Conservation (phyloP, 768 basidiomycete species). For the Amanita phalloides region DNA sequence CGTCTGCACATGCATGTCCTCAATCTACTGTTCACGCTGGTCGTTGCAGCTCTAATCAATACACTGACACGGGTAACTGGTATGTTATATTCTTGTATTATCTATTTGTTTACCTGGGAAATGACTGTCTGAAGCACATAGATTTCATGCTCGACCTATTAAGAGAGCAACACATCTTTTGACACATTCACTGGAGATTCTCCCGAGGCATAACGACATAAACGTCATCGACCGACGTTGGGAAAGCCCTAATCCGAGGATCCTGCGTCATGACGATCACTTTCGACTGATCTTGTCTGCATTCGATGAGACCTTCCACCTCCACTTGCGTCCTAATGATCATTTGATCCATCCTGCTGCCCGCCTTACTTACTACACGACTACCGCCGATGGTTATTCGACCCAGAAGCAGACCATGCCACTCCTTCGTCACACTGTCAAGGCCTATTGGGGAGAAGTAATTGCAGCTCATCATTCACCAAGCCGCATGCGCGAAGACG, state of each 20-base stretch:
- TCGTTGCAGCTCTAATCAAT: constrained; percentile 28
- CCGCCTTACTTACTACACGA: constrained; percentile 54
- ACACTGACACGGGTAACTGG: constrained; percentile 22
- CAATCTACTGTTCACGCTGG: constrained; percentile 29
- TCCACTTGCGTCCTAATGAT: constrained; percentile 72
- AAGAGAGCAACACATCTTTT: constrained; percentile 40
- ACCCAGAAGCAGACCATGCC: constrained; percentile 45
- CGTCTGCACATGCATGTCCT: constrained; percentile 23
- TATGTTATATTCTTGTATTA: constrained; percentile 9
- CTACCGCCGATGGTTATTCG: constrained; percentile 35
- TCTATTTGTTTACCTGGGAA: neutral
- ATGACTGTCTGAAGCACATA: constrained; percentile 23
- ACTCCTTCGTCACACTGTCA: constrained; percentile 51
- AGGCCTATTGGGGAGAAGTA: constrained; percentile 70
- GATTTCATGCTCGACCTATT: constrained; percentile 33
- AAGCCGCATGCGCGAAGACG: constrained; percentile 51
- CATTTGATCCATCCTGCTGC: constrained; percentile 73
- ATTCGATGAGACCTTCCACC: constrained; percentile 53
- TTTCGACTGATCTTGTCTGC: constrained; percentile 61
- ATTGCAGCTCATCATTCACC: constrained; percentile 43
- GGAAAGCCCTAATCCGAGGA: constrained; percentile 26
- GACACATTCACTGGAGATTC: constrained; percentile 42
- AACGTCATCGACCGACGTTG: constrained; percentile 19
- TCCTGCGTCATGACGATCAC: constrained; percentile 56
- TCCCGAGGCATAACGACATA: constrained; percentile 29